Base-by-base conservation (phyloP, 2,329 filamentous ascomycete genomes). In the Amylocarpus encephaloides region DNA sequence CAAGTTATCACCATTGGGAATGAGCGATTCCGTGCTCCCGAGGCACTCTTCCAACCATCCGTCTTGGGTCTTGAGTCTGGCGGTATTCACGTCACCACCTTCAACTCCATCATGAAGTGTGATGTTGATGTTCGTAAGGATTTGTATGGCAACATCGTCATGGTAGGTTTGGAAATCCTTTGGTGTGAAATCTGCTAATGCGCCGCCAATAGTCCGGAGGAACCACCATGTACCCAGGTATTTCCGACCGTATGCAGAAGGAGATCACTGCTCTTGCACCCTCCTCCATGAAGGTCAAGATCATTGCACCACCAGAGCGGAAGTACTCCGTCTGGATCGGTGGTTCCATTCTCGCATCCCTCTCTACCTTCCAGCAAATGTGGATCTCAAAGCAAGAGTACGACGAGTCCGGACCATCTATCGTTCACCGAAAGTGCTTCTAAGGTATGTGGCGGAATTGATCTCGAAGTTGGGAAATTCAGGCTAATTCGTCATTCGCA, bases 381-480 rank as follows among this genome's bases (percentile, higher is more conserved):
- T 98, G 93, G 93, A 97, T 98, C 85, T 98, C 93, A 69, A 98
- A 98, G 90, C 93, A 98, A 97, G 92, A 97, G 83, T 97, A 97
- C 85, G 93, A 98, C 81, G 93, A 97, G 89, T 93, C 86, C 75
- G 92, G 92, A 78, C 93, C 92, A 68, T 96, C 91, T 70, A 97
- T 97, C 71, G 92, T 97, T 69, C 92, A 97, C 87, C 88, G 91
- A 86, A 97, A 96, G 89, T 96, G 92, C 88, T 96, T 96, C 87
- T 96, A 95, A 95, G 85, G 83, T 85, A 70, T 66, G 71, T 15
- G 22, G 40, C 4, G 29, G 9, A 10, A 41, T 42, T 39, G 32
- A 10, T 9, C 3, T n/a, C 41, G 22, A 9, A 9, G 35, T 11
- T 18, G 6, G 19, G 12, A n/a, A 13, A 9, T 10, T 29, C 13